Evolutionary conservation across 2,329 filamentous ascomycete genomes (phyloP).

Genomic region (Cercospora brassicicola): DNA sequence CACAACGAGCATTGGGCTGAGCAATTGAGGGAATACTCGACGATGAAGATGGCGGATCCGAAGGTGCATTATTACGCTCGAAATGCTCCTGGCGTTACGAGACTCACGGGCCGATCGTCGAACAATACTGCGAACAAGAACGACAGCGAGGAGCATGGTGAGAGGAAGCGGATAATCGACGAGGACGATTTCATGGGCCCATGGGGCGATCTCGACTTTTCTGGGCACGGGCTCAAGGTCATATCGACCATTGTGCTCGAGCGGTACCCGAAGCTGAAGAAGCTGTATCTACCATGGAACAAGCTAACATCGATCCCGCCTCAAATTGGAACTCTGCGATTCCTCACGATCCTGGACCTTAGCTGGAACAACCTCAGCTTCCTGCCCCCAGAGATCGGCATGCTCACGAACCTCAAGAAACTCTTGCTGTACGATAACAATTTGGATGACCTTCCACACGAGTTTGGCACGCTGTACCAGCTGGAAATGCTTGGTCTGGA

Average conservation of each 20-base stretch:
- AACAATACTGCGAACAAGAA: constrained; percentile 49
- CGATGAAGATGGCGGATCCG: constrained; percentile 33
- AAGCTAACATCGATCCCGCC: constrained; percentile 78
- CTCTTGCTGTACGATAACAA: constrained; percentile 88
- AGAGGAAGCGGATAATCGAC: constrained; percentile 60
- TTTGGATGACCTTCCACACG: constrained; percentile 75
- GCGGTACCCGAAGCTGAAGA: constrained; percentile 80
- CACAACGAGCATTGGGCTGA: constrained; percentile 78
- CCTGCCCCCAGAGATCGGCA: constrained; percentile 87
- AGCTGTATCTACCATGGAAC: constrained; percentile 92
- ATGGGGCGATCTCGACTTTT: constrained; percentile 94
- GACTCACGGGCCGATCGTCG: constrained; percentile 29
- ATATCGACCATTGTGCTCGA: constrained; percentile 77
- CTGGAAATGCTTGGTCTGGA: constrained; percentile 88
- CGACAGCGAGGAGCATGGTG: constrained; percentile 52
- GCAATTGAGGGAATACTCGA: constrained; percentile 63
- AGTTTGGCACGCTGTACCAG: constrained; percentile 84
- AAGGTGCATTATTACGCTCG: constrained; percentile 69
- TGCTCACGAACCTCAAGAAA: constrained; percentile 89
- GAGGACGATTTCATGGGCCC: constrained; percentile 59
- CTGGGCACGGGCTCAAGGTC: constrained; percentile 88
- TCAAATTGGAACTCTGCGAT: constrained; percentile 77
- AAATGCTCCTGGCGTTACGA: constrained; percentile 53
- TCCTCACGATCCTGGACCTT: constrained; percentile 78
- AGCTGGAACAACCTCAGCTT: constrained; percentile 83